phyloP scores from a whole-genome alignment of 208 protist genomes.

The Spongospora subterranea region DNA sequence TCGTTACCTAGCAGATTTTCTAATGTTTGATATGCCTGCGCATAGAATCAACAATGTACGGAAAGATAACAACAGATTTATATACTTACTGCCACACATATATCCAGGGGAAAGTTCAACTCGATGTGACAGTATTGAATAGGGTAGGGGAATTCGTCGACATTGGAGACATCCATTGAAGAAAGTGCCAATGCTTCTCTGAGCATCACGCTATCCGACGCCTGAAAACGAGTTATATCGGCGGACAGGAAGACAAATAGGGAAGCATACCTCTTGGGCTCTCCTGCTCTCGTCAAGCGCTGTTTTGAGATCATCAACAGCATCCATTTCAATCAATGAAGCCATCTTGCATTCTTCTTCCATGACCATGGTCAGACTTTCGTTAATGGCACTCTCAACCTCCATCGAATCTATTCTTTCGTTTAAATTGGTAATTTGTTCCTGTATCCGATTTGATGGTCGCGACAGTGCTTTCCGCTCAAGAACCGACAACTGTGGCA shows the following conservation, averaged over 20 bases:
- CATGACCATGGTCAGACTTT: conserved; percentile 17
- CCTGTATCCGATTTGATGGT: background rate
- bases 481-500: background rate
- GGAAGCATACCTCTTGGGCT: background rate
- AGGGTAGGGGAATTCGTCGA: conserved; percentile 10
- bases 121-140: conserved; percentile 35
- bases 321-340: conserved; percentile 38
- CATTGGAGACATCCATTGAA: no score
- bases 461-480: background rate
- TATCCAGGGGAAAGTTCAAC: background rate
- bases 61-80: background rate
- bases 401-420: conserved; percentile 47
- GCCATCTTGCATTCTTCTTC: conserved; percentile 20
- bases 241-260: background rate
- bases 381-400: conserved; percentile 26
- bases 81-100: background rate
- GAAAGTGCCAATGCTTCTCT: background rate
- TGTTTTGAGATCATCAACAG: conserved; percentile 13
- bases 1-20: background rate
- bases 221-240: background rate
- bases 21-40: background rate
- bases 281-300: background rate
- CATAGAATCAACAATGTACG: background rate
- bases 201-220: background rate
- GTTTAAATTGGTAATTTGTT: background rate